Base-by-base conservation (phyloP, 1,284 basidiomycete species). In the Caloboletus firmus region DNA sequence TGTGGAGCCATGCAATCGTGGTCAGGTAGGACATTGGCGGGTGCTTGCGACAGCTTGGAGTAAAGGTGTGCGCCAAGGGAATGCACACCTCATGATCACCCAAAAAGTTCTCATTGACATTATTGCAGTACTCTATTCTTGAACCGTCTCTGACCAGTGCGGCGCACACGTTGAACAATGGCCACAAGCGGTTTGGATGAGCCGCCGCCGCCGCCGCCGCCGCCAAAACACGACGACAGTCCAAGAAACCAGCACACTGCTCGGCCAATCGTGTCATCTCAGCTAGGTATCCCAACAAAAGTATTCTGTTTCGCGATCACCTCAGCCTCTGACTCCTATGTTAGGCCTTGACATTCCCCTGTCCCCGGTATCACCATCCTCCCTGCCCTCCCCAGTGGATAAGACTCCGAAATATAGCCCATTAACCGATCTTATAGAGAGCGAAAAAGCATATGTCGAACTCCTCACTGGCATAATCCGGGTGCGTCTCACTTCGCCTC, bases 391-490 rank as follows among this genome's bases (percentile, higher is more conserved):
- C 13, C 52, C 67, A 7, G 79, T 78, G 40, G 71, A 72, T 37
- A 84, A 77, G 62, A 62, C 78, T 22, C 87, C 80, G 73, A 87
- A 84, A 63, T 65, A 78, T 7, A 98, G 96, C 69, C 95, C 94
- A 26, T 79, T 99, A 56, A 81, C 83, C 13, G 96, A 99, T 74
- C 85, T 99, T 58, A 89, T 98, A 59, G 91, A 96, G 65, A 96
- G 92, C 10, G 97, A 99, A 76, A 92, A 88, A 73, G 70, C 80
- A 31, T 99, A 97, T 74, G 93, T 98, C n/a, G 93, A 95, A 35
- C 83, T 93, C 62, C 77, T 99, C 40, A 87, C 93, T 22, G 87
- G 89, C 47, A 84, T 98, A 63, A 97, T 99, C 64, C 84, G 93
- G 66, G 95, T 95, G 68, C 61, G 91, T 76, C n/a, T 36, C 48